Percentiles rank a stretch among this genome's conserved stretches.
Conservation (phyloP, 2,329 filamentous ascomycete species). For the Simplicillium aogashimaense region DNA sequence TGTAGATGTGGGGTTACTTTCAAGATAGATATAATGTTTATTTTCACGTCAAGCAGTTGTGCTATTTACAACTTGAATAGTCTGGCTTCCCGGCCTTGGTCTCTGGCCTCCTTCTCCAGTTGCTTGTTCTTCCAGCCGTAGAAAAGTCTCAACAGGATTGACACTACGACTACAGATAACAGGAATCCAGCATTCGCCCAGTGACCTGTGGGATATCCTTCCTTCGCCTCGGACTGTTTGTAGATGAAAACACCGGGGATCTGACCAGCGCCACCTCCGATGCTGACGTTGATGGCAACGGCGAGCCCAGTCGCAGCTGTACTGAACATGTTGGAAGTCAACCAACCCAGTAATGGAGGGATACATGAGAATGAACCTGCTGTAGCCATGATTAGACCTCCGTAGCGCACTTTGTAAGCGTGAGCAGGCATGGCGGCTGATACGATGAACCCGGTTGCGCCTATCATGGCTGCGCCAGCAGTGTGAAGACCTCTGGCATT, state of each 20-base stretch:
- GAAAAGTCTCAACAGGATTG: slow-evolving; percentile 42
- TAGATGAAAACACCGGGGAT: slow-evolving; percentile 70
- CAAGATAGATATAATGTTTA: no score
- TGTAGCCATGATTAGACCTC: slow-evolving; percentile 57
- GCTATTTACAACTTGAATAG: slow-evolving; percentile 27
- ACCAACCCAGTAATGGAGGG: slow-evolving; percentile 61
- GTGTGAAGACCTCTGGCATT: slow-evolving; percentile 41
- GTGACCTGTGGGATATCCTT: slow-evolving; percentile 61
- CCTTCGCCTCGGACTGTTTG: slow-evolving; percentile 47
- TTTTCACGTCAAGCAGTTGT: no score
- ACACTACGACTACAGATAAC: slow-evolving; percentile 46
- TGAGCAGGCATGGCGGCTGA: slow-evolving; percentile 53
- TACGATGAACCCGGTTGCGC: slow-evolving; percentile 42
- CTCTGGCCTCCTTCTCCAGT: slow-evolving; percentile 19
- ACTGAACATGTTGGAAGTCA: slow-evolving; percentile 56
- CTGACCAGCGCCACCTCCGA: slow-evolving; percentile 57
- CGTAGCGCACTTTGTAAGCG: slow-evolving; percentile 53
- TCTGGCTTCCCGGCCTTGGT: slow-evolving; percentile 21
- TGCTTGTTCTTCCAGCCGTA: slow-evolving; percentile 39
- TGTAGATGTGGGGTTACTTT: no score
- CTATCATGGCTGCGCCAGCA: slow-evolving; percentile 30
- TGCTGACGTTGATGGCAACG: slow-evolving; percentile 59
- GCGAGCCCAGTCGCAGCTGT: slow-evolving; percentile 58
- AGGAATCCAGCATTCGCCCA: slow-evolving; percentile 54
- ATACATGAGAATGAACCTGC: slow-evolving; percentile 60